A percentile compares a stretch with the other conserved stretches of the same genome.
phyloP scores from a whole-genome alignment of 805 yeast species.

The Metschnikowia noctiluminum region DNA sequence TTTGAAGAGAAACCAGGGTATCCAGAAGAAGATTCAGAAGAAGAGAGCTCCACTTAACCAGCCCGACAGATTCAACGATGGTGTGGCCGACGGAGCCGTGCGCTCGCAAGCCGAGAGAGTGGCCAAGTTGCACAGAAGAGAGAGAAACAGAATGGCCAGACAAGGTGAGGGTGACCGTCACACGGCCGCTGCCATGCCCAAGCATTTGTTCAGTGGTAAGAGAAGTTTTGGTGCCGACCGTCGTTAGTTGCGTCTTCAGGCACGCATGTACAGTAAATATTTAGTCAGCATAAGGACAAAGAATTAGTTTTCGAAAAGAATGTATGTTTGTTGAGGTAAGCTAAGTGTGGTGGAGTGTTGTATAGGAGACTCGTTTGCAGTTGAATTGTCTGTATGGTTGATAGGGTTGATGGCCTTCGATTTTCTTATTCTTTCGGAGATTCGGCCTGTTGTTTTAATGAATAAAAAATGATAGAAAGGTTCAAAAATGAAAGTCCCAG shows the following conservation, averaged over 20 bases:
- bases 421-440: too few species aligned
- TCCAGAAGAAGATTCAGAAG: constrained; percentile 39
- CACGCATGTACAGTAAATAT: neutral
- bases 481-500: too few species aligned
- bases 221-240: constrained; percentile 93
- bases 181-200: constrained; percentile 77
- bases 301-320: neutral
- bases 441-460: too few species aligned
- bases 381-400: too few species aligned
- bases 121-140: constrained; percentile 87
- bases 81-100: constrained; percentile 76
- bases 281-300: neutral
- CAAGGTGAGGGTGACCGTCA: constrained; percentile 97
- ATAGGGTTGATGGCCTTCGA: too few species aligned
- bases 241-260: constrained; percentile 47
- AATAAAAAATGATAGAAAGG: too few species aligned
- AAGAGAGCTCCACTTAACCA: constrained; percentile 53
- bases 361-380: neutral
- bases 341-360: neutral
- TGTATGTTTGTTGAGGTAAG: neutral
- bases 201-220: constrained; percentile 94
- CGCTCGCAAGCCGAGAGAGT: constrained; percentile 84
- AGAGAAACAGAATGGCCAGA: constrained; percentile 86
- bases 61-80: constrained; percentile 80
- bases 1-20: constrained; percentile 54